phyloP scores from a whole-genome alignment of 1,284 basidiomycete species.

The Cryptococcus wingfieldii region DNA sequence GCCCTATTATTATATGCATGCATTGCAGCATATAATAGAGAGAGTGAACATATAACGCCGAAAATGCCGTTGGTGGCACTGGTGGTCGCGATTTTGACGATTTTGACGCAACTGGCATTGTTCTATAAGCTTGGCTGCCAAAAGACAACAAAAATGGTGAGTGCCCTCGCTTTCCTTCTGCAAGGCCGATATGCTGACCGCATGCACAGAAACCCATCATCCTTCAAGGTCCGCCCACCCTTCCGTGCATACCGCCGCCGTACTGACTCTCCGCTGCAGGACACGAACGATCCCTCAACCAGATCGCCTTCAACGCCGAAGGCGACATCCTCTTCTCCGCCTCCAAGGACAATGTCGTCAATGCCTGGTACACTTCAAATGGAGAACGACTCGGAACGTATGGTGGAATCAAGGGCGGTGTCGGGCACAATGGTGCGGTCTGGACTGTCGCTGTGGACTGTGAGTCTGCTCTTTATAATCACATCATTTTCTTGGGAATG shows the following conservation, averaged over 20 bases:
- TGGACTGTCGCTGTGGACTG: slow-evolving; percentile 97
- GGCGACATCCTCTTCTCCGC: slow-evolving; percentile 94
- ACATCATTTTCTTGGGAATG: not conserved
- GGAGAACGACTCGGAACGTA: slow-evolving; percentile 97
- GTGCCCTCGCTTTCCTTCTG: not conserved
- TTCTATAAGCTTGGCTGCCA: not conserved
- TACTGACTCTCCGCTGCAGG: slow-evolving; percentile 53
- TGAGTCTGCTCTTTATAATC: slow-evolving; percentile 52
- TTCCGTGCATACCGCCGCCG: not conserved
- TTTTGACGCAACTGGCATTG: not conserved
- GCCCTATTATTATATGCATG: not conserved
- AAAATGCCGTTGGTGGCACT: slow-evolving; percentile 17
- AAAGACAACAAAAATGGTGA: slow-evolving; percentile 11
- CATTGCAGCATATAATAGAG: not conserved
- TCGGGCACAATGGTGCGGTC: slow-evolving; percentile 88
- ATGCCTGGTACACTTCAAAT: slow-evolving; percentile 98
- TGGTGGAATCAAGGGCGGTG: slow-evolving; percentile 49
- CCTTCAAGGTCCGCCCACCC: slow-evolving; percentile 39
- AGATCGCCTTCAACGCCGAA: slow-evolving; percentile 92
- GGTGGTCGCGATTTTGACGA: not conserved
- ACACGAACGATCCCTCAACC: slow-evolving; percentile 96
- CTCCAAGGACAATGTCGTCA: slow-evolving; percentile 93
- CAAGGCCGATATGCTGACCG: not conserved
- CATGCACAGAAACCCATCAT: slow-evolving; percentile 48
- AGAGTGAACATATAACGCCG: slow-evolving; percentile 9